Percentiles rank a stretch among this genome's conserved stretches.
Evolutionary conservation across 2,329 filamentous ascomycete species (phyloP).

Genomic region (Biscogniauxia marginata): DNA sequence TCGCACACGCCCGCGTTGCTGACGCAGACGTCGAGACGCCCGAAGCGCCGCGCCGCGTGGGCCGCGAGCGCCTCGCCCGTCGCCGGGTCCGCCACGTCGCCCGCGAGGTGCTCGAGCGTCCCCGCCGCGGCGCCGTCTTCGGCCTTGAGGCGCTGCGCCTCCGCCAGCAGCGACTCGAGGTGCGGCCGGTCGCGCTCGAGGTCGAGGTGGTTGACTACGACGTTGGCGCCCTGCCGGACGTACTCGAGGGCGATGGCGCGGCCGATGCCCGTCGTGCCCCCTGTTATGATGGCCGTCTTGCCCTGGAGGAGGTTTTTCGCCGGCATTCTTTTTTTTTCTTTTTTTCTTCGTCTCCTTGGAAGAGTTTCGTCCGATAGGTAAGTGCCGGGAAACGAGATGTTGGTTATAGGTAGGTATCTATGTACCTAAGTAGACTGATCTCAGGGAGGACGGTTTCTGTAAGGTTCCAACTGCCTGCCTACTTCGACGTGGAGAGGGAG

Average conservation of each 20-base stretch:
- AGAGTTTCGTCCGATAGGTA: not conserved
- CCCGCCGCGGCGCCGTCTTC: conserved; percentile 49
- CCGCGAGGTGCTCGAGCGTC: conserved; percentile 64
- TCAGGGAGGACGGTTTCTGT: no score
- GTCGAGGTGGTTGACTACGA: conserved; percentile 78
- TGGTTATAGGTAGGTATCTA: no score
- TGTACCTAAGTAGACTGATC: no score
- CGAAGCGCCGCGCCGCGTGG: conserved; percentile 61
- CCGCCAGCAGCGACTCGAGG: conserved; percentile 51
- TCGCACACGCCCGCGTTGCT: conserved; percentile 87
- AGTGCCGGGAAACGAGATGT: no score
- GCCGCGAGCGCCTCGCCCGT: conserved; percentile 69
- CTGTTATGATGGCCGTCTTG: conserved; percentile 77
- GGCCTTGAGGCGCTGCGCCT: conserved; percentile 47
- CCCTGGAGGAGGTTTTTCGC: conserved; percentile 58
- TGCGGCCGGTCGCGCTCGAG: conserved; percentile 51
- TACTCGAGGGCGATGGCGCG: conserved; percentile 81
- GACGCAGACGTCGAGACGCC: conserved; percentile 73
- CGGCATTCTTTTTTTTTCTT: conserved; percentile 38
- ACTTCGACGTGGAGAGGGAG: no score
- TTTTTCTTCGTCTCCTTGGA: not conserved
- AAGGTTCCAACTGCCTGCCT: no score
- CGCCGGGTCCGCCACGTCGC: conserved; percentile 74
- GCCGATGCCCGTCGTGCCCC: conserved; percentile 62
- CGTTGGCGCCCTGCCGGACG: conserved; percentile 72